phyloP scores from a whole-genome alignment of 2,329 filamentous ascomycete species.

The Bipolaris gigantea region DNA sequence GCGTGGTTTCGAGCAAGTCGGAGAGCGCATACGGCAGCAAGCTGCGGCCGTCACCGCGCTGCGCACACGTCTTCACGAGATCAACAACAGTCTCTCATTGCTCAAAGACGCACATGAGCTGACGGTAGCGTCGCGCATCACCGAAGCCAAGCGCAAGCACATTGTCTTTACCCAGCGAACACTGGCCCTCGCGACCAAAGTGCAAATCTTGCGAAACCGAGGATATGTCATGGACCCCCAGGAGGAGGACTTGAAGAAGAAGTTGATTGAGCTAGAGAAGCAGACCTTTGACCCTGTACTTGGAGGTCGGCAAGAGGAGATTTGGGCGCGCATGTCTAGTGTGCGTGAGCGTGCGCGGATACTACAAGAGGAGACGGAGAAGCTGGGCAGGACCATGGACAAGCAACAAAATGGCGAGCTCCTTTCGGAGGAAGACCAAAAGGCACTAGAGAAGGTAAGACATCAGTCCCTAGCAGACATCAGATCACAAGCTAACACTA shows the following conservation, averaged over 20 bases:
- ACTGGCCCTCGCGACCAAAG: conserved; percentile 73
- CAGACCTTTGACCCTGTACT: conserved; percentile 74
- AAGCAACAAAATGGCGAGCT: conserved; percentile 52
- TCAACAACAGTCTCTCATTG: conserved; percentile 72
- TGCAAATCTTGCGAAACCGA: conserved; percentile 77
- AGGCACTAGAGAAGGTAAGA: conserved; percentile 72
- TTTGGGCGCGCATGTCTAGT: conserved; percentile 80
- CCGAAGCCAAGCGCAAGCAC: conserved; percentile 73
- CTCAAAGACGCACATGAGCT: conserved; percentile 78
- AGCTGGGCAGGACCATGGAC: conserved; percentile 56
- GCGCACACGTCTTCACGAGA: conserved; percentile 73
- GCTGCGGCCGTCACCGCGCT: conserved; percentile 69
- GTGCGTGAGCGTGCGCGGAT: conserved; percentile 72
- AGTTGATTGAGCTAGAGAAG: conserved; percentile 69
- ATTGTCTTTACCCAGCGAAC: conserved; percentile 72
- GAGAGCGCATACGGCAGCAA: conserved; percentile 72
- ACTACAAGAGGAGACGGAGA: conserved; percentile 73
- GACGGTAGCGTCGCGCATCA: conserved; percentile 71
- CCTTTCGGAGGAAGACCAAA: conserved; percentile 70
- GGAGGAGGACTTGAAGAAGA: conserved; percentile 76
- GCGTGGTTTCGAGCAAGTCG: conserved; percentile 71
- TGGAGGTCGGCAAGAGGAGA: conserved; percentile 75
- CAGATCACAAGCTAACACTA: conserved; percentile 18
- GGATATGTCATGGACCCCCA: conserved; percentile 79
- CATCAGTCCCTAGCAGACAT: not conserved